Conservation (phyloP, 1,284 basidiomycete genomes). For the Leccinum cinnamomeum region DNA sequence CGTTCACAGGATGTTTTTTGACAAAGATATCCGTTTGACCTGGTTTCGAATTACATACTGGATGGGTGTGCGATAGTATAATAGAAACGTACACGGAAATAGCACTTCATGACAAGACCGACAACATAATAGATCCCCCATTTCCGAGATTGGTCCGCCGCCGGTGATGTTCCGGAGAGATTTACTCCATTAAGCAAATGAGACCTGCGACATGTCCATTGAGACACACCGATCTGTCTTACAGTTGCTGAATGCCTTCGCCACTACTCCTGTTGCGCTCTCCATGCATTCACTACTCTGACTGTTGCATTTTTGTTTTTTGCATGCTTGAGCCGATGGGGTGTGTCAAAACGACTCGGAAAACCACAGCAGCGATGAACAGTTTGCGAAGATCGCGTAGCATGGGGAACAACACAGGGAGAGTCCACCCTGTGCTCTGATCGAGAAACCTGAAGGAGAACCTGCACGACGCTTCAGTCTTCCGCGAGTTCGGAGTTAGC, state of each 20-base stretch:
- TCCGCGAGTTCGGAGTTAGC: background rate
- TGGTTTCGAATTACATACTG: conserved; percentile 33
- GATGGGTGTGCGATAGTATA: conserved; percentile 1
- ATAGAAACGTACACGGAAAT: conserved; percentile 74
- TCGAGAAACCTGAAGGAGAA: conserved; percentile 79
- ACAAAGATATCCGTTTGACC: conserved; percentile 88
- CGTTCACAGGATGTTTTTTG: conserved; percentile 90
- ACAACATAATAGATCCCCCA: conserved; percentile 97
- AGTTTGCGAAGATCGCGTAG: conserved; percentile 79
- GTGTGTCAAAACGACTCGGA: conserved; percentile 6
- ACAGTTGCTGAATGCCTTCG: conserved; percentile 91
- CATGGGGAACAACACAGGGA: conserved; percentile 73
- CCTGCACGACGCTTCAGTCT: conserved; percentile 36
- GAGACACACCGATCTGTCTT: conserved; percentile 78
- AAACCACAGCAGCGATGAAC: conserved; percentile 3
- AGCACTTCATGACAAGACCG: conserved; percentile 88
- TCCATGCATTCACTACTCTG: conserved; percentile 78
- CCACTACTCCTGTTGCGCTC: conserved; percentile 87
- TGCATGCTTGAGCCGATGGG: conserved; percentile 52
- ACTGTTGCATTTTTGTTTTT: conserved; percentile 47
- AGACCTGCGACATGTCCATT: background rate
- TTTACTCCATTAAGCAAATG: conserved; percentile 2
- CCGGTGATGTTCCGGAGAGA: conserved; percentile 53
- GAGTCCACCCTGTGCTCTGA: too few relatives aligned
- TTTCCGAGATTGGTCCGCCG: conserved; percentile 74